These are phyloP conservation scores for Symbiodinium pilosum DNA, from an alignment of 73 alveolate genomes.

Conservation along the genomic window DNA sequence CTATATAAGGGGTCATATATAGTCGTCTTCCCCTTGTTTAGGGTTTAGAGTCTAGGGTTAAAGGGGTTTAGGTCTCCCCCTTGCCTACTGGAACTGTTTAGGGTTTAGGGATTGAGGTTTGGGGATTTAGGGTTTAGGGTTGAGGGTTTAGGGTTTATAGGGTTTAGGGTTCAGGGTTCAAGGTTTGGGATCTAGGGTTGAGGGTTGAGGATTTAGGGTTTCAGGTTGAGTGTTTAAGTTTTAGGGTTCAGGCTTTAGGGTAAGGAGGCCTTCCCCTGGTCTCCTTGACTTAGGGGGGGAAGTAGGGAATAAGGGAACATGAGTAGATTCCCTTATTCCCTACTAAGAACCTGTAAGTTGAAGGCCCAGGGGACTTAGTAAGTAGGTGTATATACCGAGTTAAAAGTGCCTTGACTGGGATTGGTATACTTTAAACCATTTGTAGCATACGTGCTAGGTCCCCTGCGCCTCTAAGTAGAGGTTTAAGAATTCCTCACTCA, in stretches of 20 bases:
- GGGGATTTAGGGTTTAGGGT: neutral
- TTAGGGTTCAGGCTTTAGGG: neutral
- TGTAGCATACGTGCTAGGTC: too few relatives aligned
- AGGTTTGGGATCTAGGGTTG: neutral
- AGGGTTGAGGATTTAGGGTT: too few relatives aligned
- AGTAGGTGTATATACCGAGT: too few relatives aligned
- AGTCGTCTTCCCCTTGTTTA: too few relatives aligned
- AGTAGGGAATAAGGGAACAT: neutral
- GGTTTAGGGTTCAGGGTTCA: neutral
- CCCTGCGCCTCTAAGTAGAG: too few relatives aligned
- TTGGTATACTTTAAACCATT: too few relatives aligned
- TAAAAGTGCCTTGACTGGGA: neutral
- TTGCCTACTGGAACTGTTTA: neutral
- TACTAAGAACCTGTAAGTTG: neutral
- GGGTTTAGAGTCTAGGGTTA: neutral
- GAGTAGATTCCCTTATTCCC: neutral
- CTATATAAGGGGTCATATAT: neutral
- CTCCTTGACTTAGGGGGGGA: neutral
- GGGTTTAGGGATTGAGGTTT: neutral
- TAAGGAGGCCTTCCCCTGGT: neutral
- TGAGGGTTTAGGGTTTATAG: neutral
- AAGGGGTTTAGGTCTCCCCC: neutral
- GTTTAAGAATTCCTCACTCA: too few relatives aligned
- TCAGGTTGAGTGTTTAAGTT: neutral
- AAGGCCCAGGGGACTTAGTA: too few relatives aligned